Evolutionary conservation across 2,329 filamentous ascomycete species (phyloP).

Genomic region (Fusarium protoensiforme): DNA sequence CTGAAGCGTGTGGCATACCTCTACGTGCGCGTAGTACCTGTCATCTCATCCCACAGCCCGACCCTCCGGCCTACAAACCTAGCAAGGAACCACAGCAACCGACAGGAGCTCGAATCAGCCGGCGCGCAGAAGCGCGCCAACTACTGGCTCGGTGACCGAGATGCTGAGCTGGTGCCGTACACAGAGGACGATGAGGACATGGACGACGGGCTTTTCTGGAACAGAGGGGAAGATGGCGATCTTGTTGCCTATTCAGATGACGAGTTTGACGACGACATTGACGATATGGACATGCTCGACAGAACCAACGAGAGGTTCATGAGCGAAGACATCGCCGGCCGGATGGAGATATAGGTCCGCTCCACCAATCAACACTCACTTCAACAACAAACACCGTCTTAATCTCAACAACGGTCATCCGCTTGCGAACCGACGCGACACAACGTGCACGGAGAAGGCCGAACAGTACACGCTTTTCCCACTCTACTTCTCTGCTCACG

Average conservation of each 20-base stretch:
- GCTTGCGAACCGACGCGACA: neutral
- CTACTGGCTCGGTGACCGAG: conserved; percentile 85
- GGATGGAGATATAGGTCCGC: conserved; percentile 68
- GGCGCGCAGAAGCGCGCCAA: conserved; percentile 76
- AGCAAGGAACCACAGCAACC: conserved; percentile 42
- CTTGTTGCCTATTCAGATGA: conserved; percentile 65
- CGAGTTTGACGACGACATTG: conserved; percentile 61
- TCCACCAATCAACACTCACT: conserved; percentile 1
- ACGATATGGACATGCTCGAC: conserved; percentile 53
- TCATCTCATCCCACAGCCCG: conserved; percentile 73
- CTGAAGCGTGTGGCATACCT: conserved; percentile 94
- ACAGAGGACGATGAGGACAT: conserved; percentile 61
- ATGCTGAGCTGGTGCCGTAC: conserved; percentile 59
- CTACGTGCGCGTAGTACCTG: conserved; percentile 88
- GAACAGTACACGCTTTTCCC: conserved; percentile 16
- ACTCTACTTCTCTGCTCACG: conserved; percentile 21
- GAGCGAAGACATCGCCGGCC: conserved; percentile 71
- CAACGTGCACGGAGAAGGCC: neutral
- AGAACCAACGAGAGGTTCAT: conserved; percentile 63
- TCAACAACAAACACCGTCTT: conserved; percentile 33
- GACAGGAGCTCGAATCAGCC: conserved; percentile 47
- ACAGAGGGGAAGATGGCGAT: conserved; percentile 68
- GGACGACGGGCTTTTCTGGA: conserved; percentile 65
- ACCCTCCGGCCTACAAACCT: conserved; percentile 51
- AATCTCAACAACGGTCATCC: conserved; percentile 19